Evolutionary conservation across 2,329 filamentous ascomycete genomes (phyloP).

Genomic region (Tolypocladium tundrense): DNA sequence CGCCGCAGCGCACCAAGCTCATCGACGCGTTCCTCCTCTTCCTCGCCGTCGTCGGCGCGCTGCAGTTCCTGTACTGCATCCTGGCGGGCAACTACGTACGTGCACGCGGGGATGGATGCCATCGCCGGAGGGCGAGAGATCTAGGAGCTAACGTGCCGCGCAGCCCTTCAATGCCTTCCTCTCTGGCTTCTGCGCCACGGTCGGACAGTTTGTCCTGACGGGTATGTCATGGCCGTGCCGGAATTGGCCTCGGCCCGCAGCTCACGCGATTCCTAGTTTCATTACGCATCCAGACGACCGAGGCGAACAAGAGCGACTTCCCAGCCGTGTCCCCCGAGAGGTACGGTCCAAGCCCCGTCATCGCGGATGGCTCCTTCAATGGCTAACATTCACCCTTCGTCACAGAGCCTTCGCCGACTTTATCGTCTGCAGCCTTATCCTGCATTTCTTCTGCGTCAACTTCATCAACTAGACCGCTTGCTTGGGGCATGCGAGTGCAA

Average conservation of each 20-base stretch:
- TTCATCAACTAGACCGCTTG: slow-evolving; percentile 78
- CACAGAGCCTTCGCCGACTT: slow-evolving; percentile 89
- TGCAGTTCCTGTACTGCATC: slow-evolving; percentile 92
- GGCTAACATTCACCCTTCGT: slow-evolving; percentile 8
- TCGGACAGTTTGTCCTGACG: slow-evolving; percentile 95
- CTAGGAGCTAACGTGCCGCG: slow-evolving; percentile 8
- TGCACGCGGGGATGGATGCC: slow-evolving; percentile 13
- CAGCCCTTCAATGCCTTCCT: slow-evolving; percentile 99
- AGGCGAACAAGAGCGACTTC: slow-evolving; percentile 71
- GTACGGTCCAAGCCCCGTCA: slow-evolving; percentile 30
- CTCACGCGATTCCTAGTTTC: slow-evolving; percentile 37
- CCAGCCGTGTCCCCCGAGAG: slow-evolving; percentile 68
- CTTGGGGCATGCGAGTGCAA: neutral
- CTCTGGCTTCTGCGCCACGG: slow-evolving; percentile 84
- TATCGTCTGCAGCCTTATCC: slow-evolving; percentile 83
- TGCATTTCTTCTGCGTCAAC: slow-evolving; percentile 99
- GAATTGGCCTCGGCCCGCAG: neutral
- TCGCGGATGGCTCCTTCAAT: no score
- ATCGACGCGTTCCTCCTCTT: slow-evolving; percentile 88
- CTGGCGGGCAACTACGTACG: slow-evolving; percentile 89
- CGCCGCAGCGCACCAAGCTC: slow-evolving; percentile 83
- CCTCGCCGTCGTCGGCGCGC: slow-evolving; percentile 69
- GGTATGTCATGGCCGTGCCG: slow-evolving; percentile 38
- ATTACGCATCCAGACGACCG: slow-evolving; percentile 84
- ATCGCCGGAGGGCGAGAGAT: no score